phyloP scores from a whole-genome alignment of 2,329 filamentous ascomycete species.

The Neoarthrinium moseri region DNA sequence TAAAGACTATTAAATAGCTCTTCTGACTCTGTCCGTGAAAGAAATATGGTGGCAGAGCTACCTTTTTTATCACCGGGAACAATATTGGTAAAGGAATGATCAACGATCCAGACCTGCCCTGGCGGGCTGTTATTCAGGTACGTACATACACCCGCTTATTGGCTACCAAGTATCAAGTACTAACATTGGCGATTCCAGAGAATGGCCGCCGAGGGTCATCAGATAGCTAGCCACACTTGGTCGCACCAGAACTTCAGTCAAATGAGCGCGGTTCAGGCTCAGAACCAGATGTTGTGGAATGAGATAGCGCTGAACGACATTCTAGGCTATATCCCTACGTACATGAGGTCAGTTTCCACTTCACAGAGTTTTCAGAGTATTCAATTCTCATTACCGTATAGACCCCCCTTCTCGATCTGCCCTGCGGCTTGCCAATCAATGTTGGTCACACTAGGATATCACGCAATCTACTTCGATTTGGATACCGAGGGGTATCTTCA shows the following conservation, averaged over 20 bases:
- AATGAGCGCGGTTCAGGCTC: constrained; percentile 24
- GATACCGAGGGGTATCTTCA: constrained; percentile 32
- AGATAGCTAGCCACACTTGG: constrained; percentile 33
- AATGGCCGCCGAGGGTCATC: constrained; percentile 32
- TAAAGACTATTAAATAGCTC: background rate
- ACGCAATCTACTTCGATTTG: constrained; percentile 28
- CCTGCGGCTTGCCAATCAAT: constrained; percentile 23
- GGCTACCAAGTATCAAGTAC: too few relatives aligned
- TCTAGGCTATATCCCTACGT: constrained; percentile 31
- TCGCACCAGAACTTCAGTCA: constrained; percentile 31
- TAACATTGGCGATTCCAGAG: too few relatives aligned
- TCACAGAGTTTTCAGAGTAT: background rate
- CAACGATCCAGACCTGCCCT: constrained; percentile 38
- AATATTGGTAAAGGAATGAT: constrained; percentile 51
- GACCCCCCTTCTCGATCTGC: constrained; percentile 31
- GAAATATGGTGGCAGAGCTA: constrained; percentile 56
- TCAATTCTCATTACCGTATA: constrained; percentile 5
- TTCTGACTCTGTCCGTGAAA: constrained; percentile 30
- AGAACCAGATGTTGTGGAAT: constrained; percentile 31
- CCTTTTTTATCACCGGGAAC: constrained; percentile 61
- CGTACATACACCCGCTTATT: background rate
- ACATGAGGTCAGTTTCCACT: constrained; percentile 28
- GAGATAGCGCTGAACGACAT: constrained; percentile 33
- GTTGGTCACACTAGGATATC: constrained; percentile 27
- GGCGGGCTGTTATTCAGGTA: constrained; percentile 28